Evolutionary conservation across 148 eudicot genomes (phyloP).

Genomic region (Cornus suecica): DNA sequence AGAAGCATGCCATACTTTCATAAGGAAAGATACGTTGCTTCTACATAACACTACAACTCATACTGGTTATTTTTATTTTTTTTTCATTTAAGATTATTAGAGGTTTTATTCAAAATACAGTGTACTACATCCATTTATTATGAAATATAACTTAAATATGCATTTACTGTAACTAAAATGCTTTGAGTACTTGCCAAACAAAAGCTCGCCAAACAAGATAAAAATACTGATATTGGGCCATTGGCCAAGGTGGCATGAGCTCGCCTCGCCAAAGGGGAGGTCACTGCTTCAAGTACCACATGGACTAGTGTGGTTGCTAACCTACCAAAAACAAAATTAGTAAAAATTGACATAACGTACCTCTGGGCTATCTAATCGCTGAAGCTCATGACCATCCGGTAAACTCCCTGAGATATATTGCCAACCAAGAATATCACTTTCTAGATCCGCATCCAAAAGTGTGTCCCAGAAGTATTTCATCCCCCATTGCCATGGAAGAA

Average conservation of each 20-base stretch:
- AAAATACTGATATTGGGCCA: too few relatives aligned
- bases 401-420: conserved; percentile 96
- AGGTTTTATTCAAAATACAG: background rate
- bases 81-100: background rate
- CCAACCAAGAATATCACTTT: conserved; percentile 96
- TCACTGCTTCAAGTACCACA: too few relatives aligned
- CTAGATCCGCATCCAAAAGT: conserved; percentile 94
- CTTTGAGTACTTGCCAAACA: too few relatives aligned
- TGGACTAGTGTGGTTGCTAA: too few relatives aligned
- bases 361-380: conserved; percentile 90
- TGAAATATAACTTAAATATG: background rate
- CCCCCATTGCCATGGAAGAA: conserved; percentile 98
- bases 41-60: background rate
- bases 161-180: background rate
- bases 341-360: conserved; percentile 21
- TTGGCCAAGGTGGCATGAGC: too few relatives aligned
- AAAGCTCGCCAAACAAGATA: too few relatives aligned
- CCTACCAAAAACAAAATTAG: too few relatives aligned
- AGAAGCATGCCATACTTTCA: background rate
- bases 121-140: background rate
- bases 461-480: conserved; percentile 99
- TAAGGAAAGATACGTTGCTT: background rate
- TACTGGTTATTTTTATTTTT: too few relatives aligned
- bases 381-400: conserved; percentile 93
- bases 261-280: too few relatives aligned